These are phyloP conservation scores for Xerocomus cyaneibrunnescens DNA, from an alignment of 1,284 basidiomycete genomes.

Conservation along the genomic window DNA sequence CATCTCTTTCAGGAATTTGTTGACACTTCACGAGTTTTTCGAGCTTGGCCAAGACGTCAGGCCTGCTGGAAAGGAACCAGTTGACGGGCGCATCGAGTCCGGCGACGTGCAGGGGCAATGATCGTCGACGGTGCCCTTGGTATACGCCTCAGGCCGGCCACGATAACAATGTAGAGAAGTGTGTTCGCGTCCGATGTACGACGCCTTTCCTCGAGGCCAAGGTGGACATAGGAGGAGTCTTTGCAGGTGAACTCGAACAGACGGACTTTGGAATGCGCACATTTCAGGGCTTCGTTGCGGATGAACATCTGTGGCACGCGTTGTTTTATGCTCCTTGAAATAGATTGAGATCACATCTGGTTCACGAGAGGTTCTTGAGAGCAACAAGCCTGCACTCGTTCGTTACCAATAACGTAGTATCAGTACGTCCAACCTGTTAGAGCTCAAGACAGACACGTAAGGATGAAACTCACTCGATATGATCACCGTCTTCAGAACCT, in stretches of 20 bases:
- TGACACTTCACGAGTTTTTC: background rate
- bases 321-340: conserved; percentile 6
- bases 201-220: background rate
- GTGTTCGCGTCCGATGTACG: background rate
- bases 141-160: background rate
- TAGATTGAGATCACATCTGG: conserved; percentile 16
- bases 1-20: background rate
- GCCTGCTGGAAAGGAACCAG: background rate
- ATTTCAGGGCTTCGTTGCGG: background rate
- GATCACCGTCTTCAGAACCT: background rate
- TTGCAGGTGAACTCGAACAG: background rate
- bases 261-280: background rate
- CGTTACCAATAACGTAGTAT: conserved; percentile 3
- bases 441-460: background rate
- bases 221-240: background rate
- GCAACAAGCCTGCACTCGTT: conserved; percentile 12
- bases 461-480: background rate
- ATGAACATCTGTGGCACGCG: conserved; percentile 3
- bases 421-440: background rate
- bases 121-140: background rate
- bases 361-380: conserved; percentile 4
- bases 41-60: background rate
- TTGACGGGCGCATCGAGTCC: background rate
- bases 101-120: background rate
- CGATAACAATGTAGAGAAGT: background rate